Evolutionary conservation across 75 land plant genomes (phyloP).

Genomic region (Gnetum montanum): DNA sequence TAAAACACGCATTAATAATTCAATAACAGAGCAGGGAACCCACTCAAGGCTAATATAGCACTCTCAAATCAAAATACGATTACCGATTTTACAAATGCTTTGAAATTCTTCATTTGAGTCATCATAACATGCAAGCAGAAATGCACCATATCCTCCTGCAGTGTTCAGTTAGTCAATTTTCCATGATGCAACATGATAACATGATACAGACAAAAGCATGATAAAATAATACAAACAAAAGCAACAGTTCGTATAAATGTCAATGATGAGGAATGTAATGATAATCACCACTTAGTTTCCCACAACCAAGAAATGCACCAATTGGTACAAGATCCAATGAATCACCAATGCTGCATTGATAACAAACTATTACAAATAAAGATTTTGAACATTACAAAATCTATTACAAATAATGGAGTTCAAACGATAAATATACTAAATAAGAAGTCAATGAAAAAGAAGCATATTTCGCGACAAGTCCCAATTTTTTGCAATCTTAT

Average conservation of each 20-base stretch:
- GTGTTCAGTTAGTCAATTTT: no score
- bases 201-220: not conserved
- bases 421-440: no score
- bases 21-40: not conserved
- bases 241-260: constrained; percentile 3
- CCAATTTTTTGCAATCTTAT: no score
- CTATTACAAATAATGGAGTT: no score
- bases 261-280: no score
- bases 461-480: not conserved
- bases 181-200: not conserved
- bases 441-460: not conserved
- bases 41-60: no score
- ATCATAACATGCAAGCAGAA: constrained; percentile 96
- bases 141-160: constrained; percentile 94
- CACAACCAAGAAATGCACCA: constrained; percentile 96
- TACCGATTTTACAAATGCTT: constrained; percentile 98
- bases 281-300: constrained; percentile 95
- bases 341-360: constrained; percentile 73
- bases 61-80: not conserved
- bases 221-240: not conserved
- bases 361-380: constrained; percentile 2
- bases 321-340: constrained; percentile 98
- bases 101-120: constrained; percentile 79
- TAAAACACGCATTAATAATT: not conserved
- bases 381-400: not conserved